Percentiles rank a stretch among this genome's conserved stretches.
Evolutionary conservation across 768 basidiomycete species (phyloP).

Genomic region (Cystobasidiopsis lactophilus): DNA sequence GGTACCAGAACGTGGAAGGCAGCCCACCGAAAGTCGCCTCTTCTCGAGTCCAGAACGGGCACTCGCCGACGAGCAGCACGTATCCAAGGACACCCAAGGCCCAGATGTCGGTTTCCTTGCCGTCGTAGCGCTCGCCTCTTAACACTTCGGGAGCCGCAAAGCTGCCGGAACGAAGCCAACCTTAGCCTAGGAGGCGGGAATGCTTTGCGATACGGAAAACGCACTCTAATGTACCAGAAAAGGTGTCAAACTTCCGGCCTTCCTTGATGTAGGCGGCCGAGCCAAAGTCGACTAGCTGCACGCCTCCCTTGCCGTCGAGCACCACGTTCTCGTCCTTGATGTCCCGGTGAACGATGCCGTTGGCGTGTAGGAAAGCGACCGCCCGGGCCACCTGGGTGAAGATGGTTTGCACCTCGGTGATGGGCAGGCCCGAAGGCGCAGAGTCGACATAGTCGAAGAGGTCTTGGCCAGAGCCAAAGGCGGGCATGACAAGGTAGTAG

Average conservation of each 20-base stretch:
- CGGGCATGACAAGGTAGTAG: constrained; percentile 76
- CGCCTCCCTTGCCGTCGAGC: constrained; percentile 43
- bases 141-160: constrained; percentile 94
- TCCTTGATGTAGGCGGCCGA: constrained; percentile 35
- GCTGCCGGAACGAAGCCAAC: constrained; percentile 7
- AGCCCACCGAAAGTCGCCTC: constrained; percentile 14
- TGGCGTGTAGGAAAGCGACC: constrained; percentile 55
- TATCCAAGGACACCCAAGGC: constrained; percentile 92
- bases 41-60: constrained; percentile 13
- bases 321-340: constrained; percentile 66
- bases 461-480: constrained; percentile 35
- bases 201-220: background rate
- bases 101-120: constrained; percentile 96
- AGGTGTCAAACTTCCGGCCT: constrained; percentile 29
- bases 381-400: constrained; percentile 89
- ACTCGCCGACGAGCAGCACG: constrained; percentile 58
- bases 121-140: constrained; percentile 78
- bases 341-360: constrained; percentile 90
- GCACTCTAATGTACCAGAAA: constrained; percentile 27
- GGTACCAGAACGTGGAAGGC: background rate
- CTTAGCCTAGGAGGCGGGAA: background rate
- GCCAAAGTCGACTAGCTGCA: constrained; percentile 90
- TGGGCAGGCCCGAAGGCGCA: constrained; percentile 62
- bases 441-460: constrained; percentile 87
- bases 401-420: constrained; percentile 52